A percentile compares a stretch with the other conserved stretches of the same genome.
These are phyloP conservation scores for Debaryomyces hansenii DNA, from an alignment of 805 yeast genomes.

Conservation along the genomic window DNA sequence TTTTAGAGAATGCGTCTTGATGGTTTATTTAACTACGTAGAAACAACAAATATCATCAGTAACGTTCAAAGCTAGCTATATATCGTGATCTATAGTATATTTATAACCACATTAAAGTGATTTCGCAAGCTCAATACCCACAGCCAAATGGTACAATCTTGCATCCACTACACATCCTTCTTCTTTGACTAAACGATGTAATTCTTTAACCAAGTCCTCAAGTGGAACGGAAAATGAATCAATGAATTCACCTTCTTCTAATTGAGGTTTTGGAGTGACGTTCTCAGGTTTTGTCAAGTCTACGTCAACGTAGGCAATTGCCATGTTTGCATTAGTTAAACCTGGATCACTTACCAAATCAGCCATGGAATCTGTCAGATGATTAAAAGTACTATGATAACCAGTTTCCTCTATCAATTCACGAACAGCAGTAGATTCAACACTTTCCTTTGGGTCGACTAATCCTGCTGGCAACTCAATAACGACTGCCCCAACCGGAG, in stretches of 20 bases:
- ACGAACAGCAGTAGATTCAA: conserved; percentile 79
- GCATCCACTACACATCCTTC: conserved; percentile 85
- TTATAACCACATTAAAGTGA: background rate
- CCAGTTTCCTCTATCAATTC: conserved; percentile 95
- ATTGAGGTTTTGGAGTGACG: conserved; percentile 63
- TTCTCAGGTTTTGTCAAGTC: conserved; percentile 71
- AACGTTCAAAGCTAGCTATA: too few species aligned
- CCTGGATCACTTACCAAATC: conserved; percentile 77
- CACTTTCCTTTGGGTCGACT: conserved; percentile 77
- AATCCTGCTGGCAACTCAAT: conserved; percentile 96
- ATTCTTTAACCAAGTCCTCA: conserved; percentile 50
- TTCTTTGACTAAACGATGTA: conserved; percentile 47
- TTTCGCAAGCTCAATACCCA: conserved; percentile 65
- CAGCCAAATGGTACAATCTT: conserved; percentile 81
- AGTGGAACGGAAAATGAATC: conserved; percentile 81
- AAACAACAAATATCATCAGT: too few species aligned
- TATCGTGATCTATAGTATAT: too few species aligned
- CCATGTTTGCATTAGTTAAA: conserved; percentile 81
- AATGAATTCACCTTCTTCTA: conserved; percentile 91
- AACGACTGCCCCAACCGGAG: conserved; percentile 86
- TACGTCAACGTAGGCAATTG: conserved; percentile 73
- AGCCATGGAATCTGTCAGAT: conserved; percentile 23
- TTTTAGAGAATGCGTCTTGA: too few species aligned
- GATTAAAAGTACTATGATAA: conserved; percentile 63
- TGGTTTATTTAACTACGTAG: too few species aligned